Base-by-base conservation (phyloP, 2,329 filamentous ascomycete genomes). In the Blumeriella jaapii region DNA sequence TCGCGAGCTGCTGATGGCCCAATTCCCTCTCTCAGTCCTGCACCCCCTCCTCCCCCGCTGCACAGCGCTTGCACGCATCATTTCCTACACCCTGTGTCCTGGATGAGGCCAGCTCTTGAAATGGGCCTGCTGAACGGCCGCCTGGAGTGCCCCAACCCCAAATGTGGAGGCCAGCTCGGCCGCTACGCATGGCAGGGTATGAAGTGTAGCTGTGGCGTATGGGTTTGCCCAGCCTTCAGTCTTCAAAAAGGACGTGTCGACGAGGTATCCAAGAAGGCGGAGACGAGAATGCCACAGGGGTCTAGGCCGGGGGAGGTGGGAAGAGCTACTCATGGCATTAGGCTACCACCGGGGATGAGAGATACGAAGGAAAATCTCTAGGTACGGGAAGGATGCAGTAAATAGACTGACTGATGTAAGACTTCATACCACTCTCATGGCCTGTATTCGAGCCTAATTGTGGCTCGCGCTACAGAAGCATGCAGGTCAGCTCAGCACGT, bases 111-210 rank as follows among this genome's bases (percentile, higher is more conserved):
- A 1, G 78, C 79, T 51, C 73, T 98, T 3, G 82, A 87, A 50
- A 71, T 82, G 51, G 86, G 83, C 17, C 74, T 78, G 42, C 67
- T 96, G 15, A 83, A 87, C 41, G 91, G 91, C 15, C 76, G 89
- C 7, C 66, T 98, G 19, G 72, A 77, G 39, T 98, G 91, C 53
- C 89, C 91, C 7, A 82, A 78, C 48, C 40, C 56, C 6, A 81
- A 79, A 52, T 98, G 91, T 58, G 74, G 72, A 29, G 76, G 82
- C 25, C 85, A 84, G 34, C 74, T 96, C 30, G 91, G 91, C 24
- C 82, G 91, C 50, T 98, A 95, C 55, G 82, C 89, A 34, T 98
- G 91, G 91, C 85, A 93, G 57, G 91, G 91, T 10, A 80, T 95
- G 68, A 78, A 77, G 56, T 98, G 91, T 62, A 91, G 77, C 54